Base-by-base conservation (phyloP, 2,329 filamentous ascomycete species). In the Coccinonectria pachysandricola region DNA sequence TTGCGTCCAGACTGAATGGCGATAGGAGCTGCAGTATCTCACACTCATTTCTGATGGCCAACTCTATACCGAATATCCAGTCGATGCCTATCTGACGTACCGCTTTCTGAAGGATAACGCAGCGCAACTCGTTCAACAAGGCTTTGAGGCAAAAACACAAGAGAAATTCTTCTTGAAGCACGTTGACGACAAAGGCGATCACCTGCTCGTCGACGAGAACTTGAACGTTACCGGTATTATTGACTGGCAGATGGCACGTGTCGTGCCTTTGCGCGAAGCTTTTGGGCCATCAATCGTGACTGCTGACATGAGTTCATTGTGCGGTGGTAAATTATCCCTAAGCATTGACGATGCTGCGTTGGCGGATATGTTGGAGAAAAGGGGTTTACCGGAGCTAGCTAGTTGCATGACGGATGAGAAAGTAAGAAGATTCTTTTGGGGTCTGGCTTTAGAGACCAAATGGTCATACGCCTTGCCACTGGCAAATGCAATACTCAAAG, bases 181-280 rank as follows among this genome's bases (percentile, higher is more conserved):
- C 34, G 49, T 50, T 6, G 59, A 66, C 26, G 58, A 65, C 27
- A 65, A 64, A 38, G 59, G 56, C 2, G 57, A 64, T 28, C 57
- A 65, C 23, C 45, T 65, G 8, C 40, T 67, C 4, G 50, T 56
- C 2, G 54, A 66, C 31, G 46, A 60, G 3, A 30, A 59, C 4
- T 56, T 47, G 26, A 57, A 60, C 27, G 56, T 66, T 16, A 62
- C 52, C 7, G 57, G 57, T 21, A 37, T 39, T 18, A 39, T 41
- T 18, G 38, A 41, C 36, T 41, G 38, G 38, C 31, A 41, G 24
- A 39, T 39, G 32, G 30, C 34, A 11, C 38, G 36, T 21, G 15
- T 40, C n/a, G 31, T 39, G 7, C 35, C 38, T 6, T 23, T 23
- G 11, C 28, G 24, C 3, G 37, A 37, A 17, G 34, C 37, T 8